Percentiles rank a stretch among this genome's conserved stretches.
Conservation (phyloP, 2,329 filamentous ascomycete species). For the Rhynchosporium secalis region DNA sequence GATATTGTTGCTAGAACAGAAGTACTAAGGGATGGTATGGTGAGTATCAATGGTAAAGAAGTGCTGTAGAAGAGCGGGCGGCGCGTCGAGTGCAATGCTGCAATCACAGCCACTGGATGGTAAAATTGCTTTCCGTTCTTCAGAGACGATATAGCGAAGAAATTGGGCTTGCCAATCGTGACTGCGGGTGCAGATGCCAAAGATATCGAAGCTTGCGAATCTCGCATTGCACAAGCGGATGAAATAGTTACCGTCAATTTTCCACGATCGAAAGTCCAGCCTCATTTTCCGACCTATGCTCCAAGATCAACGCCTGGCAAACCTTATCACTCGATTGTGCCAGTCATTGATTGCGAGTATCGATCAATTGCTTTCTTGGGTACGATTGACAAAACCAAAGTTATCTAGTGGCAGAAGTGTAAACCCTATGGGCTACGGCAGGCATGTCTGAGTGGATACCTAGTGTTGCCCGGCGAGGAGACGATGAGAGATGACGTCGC, state of each 20-base stretch:
- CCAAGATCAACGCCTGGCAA: slow-evolving; percentile 14
- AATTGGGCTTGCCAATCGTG: slow-evolving; percentile 12
- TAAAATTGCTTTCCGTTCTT: slow-evolving; percentile 29
- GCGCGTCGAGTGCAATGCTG: slow-evolving; percentile 16
- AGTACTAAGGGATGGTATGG: slow-evolving; percentile 12
- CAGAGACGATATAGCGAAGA: slow-evolving; percentile 13
- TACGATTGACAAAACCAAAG: slow-evolving; percentile 11
- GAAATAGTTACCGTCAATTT: slow-evolving; percentile 30
- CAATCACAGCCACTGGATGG: slow-evolving; percentile 28
- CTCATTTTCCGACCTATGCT: slow-evolving; percentile 6
- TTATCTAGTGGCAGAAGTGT: slow-evolving; percentile 17
- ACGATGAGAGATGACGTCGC: slow-evolving; percentile 21
- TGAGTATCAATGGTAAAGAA: slow-evolving; percentile 3
- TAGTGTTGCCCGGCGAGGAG: not conserved
- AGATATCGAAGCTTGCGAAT: slow-evolving; percentile 27
- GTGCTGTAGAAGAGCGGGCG: slow-evolving; percentile 14
- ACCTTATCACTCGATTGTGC: slow-evolving; percentile 9
- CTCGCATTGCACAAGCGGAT: slow-evolving; percentile 31
- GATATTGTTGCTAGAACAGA: slow-evolving; percentile 2
- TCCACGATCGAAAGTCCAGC: slow-evolving; percentile 32
- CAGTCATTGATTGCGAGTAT: slow-evolving; percentile 8
- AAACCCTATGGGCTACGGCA: slow-evolving; percentile 21
- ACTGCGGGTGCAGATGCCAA: slow-evolving; percentile 21
- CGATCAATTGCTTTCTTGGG: slow-evolving; percentile 14
- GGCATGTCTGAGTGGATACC: slow-evolving; percentile 10